phyloP scores from a whole-genome alignment of 73 alveolate species.

The Paramecium biaurelia region DNA sequence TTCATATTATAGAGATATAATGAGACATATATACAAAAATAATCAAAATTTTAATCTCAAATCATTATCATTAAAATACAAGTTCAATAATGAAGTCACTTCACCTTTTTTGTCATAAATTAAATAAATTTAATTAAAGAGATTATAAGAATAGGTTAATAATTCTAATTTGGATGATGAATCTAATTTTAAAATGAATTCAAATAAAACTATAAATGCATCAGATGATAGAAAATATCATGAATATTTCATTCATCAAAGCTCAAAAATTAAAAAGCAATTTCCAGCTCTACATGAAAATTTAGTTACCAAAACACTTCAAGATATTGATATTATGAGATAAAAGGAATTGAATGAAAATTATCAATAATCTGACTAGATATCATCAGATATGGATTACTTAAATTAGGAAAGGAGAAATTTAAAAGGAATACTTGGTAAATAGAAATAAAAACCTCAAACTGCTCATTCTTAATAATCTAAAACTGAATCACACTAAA shows the following conservation, averaged over 20 bases:
- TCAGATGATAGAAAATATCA: constrained; percentile 25
- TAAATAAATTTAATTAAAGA: neutral
- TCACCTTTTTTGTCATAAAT: neutral
- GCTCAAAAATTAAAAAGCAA: neutral
- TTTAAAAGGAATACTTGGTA: neutral
- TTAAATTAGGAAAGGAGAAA: constrained; percentile 1
- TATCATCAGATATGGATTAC: neutral
- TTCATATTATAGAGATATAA: neutral
- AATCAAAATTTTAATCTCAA: neutral
- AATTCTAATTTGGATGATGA: neutral
- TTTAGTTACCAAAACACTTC: neutral
- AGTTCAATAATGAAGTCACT: neutral
- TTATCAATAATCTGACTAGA: neutral
- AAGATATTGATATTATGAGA: constrained; percentile 25
- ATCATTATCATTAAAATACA: neutral
- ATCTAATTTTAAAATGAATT: neutral
- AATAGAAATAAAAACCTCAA: neutral
- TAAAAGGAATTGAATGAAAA: neutral
- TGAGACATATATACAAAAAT: neutral
- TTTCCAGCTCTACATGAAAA: neutral
- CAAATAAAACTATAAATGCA: neutral
- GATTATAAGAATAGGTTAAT: neutral
- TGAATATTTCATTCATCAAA: constrained; percentile 10
- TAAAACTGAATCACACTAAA: neutral
- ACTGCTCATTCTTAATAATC: neutral